Percentiles rank a stretch among this genome's conserved stretches.
These are phyloP conservation scores for Obelidium mucronatum DNA, from an alignment of 192 early-diverging fungal genomes.

Conservation along the genomic window DNA sequence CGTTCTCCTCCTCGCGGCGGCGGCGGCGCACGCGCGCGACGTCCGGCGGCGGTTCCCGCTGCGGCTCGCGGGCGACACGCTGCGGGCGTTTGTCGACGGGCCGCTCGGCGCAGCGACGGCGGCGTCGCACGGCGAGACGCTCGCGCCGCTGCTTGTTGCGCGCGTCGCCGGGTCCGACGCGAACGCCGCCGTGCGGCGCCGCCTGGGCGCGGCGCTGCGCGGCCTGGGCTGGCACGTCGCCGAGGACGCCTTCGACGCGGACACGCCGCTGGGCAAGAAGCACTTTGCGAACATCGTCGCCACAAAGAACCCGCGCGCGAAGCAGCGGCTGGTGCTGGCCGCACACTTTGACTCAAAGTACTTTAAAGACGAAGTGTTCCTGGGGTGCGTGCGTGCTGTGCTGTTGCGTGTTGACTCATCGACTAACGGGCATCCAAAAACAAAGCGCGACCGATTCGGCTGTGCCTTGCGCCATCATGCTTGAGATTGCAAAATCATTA, in stretches of 20 bases:
- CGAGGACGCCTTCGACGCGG: constrained; percentile 73
- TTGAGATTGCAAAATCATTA: constrained; percentile 81
- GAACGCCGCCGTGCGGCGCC: constrained; percentile 41
- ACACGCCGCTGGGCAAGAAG: constrained; percentile 80
- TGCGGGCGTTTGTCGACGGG: not conserved
- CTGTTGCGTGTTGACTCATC: not conserved
- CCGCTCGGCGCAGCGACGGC: not conserved
- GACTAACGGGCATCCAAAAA: not conserved
- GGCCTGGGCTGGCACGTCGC: constrained; percentile 73
- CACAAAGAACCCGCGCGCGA: constrained; percentile 81
- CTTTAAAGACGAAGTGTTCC: constrained; percentile 68
- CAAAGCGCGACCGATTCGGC: constrained; percentile 86
- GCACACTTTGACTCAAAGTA: constrained; percentile 96
- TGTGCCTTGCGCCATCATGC: constrained; percentile 86
- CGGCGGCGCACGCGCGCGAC: not conserved
- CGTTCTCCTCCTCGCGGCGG: not conserved
- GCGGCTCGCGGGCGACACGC: not conserved
- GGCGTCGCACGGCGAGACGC: not conserved
- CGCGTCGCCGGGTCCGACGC: constrained; percentile 75
- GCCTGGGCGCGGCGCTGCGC: not conserved
- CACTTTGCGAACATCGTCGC: constrained; percentile 88
- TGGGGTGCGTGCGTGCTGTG: constrained; percentile 45
- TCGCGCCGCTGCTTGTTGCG: constrained; percentile 69
- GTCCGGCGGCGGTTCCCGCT: not conserved
- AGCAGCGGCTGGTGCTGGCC: constrained; percentile 79